phyloP scores from a whole-genome alignment of 2,329 filamentous ascomycete species.

The Fusarium fujikuroi region DNA sequence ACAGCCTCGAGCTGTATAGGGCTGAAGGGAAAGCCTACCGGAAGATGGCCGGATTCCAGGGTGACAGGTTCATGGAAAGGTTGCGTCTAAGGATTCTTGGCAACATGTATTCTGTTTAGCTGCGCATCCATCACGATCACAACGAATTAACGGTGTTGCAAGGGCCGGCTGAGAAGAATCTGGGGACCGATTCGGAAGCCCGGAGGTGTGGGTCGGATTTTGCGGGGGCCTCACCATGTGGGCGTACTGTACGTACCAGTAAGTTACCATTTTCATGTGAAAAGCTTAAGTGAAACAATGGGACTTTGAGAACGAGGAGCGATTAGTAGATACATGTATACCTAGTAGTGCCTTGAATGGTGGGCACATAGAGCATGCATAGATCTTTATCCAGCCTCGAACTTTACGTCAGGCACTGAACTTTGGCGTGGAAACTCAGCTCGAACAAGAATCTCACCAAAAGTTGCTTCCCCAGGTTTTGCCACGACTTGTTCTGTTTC shows the following conservation, averaged over 20 bases:
- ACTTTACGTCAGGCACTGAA: neutral
- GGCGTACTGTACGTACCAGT: neutral
- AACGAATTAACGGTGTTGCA: slow-evolving; percentile 4
- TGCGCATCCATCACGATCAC: slow-evolving; percentile 21
- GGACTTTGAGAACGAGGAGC: neutral
- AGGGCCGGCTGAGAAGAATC: slow-evolving; percentile 14
- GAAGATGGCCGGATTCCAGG: slow-evolving; percentile 41
- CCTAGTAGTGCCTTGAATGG: too few relatives aligned
- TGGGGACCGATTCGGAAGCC: slow-evolving; percentile 24
- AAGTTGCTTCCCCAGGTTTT: slow-evolving; percentile 36
- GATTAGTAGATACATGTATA: neutral
- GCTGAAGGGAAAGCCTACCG: slow-evolving; percentile 35
- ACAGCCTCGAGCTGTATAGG: slow-evolving; percentile 23
- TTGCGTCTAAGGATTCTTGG: slow-evolving; percentile 31
- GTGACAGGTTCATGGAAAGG: slow-evolving; percentile 18
- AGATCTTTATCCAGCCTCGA: neutral
- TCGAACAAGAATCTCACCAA: slow-evolving; percentile 5
- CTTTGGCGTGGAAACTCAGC: neutral
- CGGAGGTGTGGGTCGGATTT: slow-evolving; percentile 16
- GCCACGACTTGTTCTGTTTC: slow-evolving; percentile 17
- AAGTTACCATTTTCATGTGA: slow-evolving; percentile 27
- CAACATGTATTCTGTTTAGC: slow-evolving; percentile 14
- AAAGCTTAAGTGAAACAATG: slow-evolving; percentile 6
- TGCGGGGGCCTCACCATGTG: slow-evolving; percentile 18
- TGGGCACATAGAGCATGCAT: neutral